Evolutionary conservation across 75 land plant species (phyloP), one percentile per base, ranked within the genome.

Genomic region (Isoetes taiwanensis): DNA sequence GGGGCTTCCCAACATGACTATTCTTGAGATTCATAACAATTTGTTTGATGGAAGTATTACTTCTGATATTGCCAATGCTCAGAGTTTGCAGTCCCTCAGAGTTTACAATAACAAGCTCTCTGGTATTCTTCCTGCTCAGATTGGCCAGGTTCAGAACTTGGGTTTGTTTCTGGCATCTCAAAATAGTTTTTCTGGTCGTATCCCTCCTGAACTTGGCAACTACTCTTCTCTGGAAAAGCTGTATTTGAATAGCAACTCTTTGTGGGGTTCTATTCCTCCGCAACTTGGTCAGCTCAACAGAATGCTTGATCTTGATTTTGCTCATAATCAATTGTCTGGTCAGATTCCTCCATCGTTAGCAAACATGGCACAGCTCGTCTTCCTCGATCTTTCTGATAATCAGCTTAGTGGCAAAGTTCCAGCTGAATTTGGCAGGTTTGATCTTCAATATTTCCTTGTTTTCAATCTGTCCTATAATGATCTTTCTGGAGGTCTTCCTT

Each of bases 21-120:
- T 76, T 1, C 60, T 91, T 26, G 87, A 67, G 9, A 67, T 67
- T 32, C n/a, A n/a, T n/a, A n/a, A n/a, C n/a, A n/a, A n/a, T n/a
- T n/a, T n/a, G n/a, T n/a, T n/a, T n/a, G n/a, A n/a, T n/a, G n/a
- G n/a, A n/a, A n/a, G n/a, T n/a, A n/a, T n/a, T n/a, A n/a, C n/a
- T n/a, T n/a, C n/a, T n/a, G n/a, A n/a, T n/a, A n/a, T n/a, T n/a
- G n/a, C n/a, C n/a, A n/a, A n/a, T n/a, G n/a, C n/a, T n/a, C n/a
- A n/a, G n/a, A n/a, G n/a, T n/a, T n/a, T n/a, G n/a, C n/a, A n/a
- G n/a, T n/a, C n/a, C n/a, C n/a, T n/a, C n/a, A n/a, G n/a, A n/a
- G n/a, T n/a, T n/a, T 83, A 75, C 68, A 68, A 74, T 37, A 84
- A 84, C 43, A 31, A 30, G 19, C 64, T 84, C 12, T 67, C 81